phyloP scores from a whole-genome alignment of 2,329 filamentous ascomycete genomes.

The Xylogone sp. region DNA sequence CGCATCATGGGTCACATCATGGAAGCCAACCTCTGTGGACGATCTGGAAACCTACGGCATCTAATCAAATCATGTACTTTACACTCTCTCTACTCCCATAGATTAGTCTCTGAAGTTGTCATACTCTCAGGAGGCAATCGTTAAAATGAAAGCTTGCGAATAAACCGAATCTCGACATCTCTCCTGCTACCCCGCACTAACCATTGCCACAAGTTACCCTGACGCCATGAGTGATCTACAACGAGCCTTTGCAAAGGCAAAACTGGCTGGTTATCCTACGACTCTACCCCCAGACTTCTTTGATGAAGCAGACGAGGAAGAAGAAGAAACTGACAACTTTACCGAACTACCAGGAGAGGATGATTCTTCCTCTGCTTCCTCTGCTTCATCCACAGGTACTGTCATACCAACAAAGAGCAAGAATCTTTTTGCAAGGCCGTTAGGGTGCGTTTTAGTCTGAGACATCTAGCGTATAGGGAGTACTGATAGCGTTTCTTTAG shows the following conservation, averaged over 20 bases:
- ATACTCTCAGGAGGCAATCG: neutral
- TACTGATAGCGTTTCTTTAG: conserved; percentile 13
- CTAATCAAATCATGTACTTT: no score
- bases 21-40: no score
- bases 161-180: neutral
- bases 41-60: no score
- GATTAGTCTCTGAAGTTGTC: neutral
- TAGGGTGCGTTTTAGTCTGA: conserved; percentile 47
- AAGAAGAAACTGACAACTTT: conserved; percentile 32
- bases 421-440: conserved; percentile 68
- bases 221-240: conserved; percentile 76
- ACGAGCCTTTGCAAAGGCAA: conserved; percentile 73
- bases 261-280: conserved; percentile 56
- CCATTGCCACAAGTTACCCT: conserved; percentile 1
- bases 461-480: conserved; percentile 10
- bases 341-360: conserved; percentile 45
- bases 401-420: conserved; percentile 74
- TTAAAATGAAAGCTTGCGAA: neutral
- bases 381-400: conserved; percentile 91
- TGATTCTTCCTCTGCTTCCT: conserved; percentile 73
- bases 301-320: conserved; percentile 49
- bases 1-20: no score
- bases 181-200: neutral
- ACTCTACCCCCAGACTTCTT: conserved; percentile 46
- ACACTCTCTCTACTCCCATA: no score